Evolutionary conservation across 306 rosid genomes (phyloP).

Genomic region (Gastrolobium bilobum): DNA sequence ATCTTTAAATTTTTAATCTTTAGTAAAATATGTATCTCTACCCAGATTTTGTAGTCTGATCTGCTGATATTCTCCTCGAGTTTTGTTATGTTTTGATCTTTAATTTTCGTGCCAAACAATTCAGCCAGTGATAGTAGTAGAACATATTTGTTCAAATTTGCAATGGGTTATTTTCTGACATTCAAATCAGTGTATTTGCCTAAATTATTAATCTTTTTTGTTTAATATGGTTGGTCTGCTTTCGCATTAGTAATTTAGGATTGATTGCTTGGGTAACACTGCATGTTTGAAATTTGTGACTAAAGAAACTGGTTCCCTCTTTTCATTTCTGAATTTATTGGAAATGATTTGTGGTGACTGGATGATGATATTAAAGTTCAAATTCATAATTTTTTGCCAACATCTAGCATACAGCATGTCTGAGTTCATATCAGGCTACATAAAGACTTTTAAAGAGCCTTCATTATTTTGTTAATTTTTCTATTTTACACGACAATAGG

Average conservation of each 20-base stretch:
- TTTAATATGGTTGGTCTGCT: too few species aligned
- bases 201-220: too few species aligned
- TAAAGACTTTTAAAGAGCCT: not conserved
- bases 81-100: too few species aligned
- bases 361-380: not conserved
- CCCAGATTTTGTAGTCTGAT: not conserved
- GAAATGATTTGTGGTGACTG: not conserved
- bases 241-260: too few species aligned
- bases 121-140: not conserved
- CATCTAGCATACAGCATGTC: not conserved
- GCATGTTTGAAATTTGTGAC: not conserved
- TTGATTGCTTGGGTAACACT: too few species aligned
- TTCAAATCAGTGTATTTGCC: too few species aligned
- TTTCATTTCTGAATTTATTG: not conserved
- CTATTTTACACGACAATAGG: not conserved
- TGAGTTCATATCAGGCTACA: not conserved
- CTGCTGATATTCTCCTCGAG: conserved; percentile 8
- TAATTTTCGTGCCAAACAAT: not conserved
- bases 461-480: not conserved
- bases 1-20: conserved; percentile 26
- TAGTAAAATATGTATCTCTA: not conserved
- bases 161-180: too few species aligned
- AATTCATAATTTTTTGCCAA: not conserved
- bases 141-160: not conserved
- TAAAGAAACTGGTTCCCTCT: not conserved